Evolutionary conservation across 768 basidiomycete genomes (phyloP), one percentile per base, ranked within the genome.

Genomic region (Hydnum rufescens): DNA sequence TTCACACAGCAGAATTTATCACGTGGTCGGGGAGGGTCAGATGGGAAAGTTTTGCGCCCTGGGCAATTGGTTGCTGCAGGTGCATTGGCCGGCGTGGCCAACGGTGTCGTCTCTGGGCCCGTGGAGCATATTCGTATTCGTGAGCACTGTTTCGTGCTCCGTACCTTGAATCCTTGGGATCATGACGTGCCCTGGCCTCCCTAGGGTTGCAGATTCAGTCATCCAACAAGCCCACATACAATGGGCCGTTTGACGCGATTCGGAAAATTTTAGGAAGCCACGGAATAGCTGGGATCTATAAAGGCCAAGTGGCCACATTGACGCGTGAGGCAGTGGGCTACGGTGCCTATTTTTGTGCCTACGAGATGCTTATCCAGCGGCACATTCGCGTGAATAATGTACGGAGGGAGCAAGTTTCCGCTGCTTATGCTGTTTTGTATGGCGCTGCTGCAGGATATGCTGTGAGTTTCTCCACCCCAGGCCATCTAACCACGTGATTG

Each of bases 51-150:
- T 6, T 72, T 90, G 8, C 70, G 68, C 36, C 67, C 68, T 26
- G 63, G 64, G 16, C 89, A 97, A 64, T 70, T 93, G 8, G 74
- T 85, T 57, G 60, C 69, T 1, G 73, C 88, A 18, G 93, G 93
- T 57, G 76, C 88, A 3, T 67, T 77, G 32, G 93, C 92, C 23
- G 93, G 93, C 26, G 65, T 95, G 26, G 79, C 86, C 5, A 97
- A 96, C 61, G 82, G 87, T 28, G 71, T 93, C 54, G 89, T 95
- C 32, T 92, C 90, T 0, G 89, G 90, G 1, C 93, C 92, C 4
- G 92, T 97, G 18, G 92, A 97, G 64, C 92, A 96, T 62, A 90
- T 96, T 63, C 85, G 92, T 68, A 97, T 96, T 58, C 80, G 87
- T 88, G 58, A 63, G 82, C 69, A 3, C 29, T 13, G 19, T n/a